Evolutionary conservation across 257 asterid species (phyloP), one percentile per base, ranked within the genome.

Genomic region (Solanum infundibuliforme): DNA sequence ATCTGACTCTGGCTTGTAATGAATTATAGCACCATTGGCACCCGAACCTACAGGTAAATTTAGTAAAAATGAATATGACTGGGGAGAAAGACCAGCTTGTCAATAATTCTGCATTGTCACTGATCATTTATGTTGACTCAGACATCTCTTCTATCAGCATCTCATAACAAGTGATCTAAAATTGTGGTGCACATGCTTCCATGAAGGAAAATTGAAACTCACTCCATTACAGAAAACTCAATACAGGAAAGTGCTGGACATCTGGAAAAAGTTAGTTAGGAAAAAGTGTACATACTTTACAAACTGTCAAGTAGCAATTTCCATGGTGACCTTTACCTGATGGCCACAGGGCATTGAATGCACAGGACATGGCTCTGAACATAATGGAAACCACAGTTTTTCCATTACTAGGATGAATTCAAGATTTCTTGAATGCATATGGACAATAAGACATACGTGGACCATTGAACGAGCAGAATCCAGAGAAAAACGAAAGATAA

Each of bases 1-100:
- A 89, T 89, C 91, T 84, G 95, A 93, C 84, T 95, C 98, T 77
- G 99, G 96, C 83, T 91, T 95, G 93, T 97, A 95, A 93, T 97
- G 99, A 87, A 97, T 97, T 88, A 95, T 92, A 69, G 99, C 99
- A 87, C 99, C 98, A 91, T 97, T 97, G 88, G 98, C 99, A 83
- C 99, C 99, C 74, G 98, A 96, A 87, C 93, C 99, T 97, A 92
- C 74, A 87, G 77, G 20, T 81, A 85, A 75, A 88, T 43, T 74
- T 16, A 88, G 76, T 84, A 31, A 66, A 16, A 27, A 68, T 38
- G n/a, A 9, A 75, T 39, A 62, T 23, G 23, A 65, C 76, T 20
- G 34, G 27, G 43, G n/a, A 35, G 87, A 84, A 21, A 62, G 18
- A 46, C 60, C 85, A 35, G 48, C 58, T 23, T 87, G 52, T 32